Evolutionary conservation across 306 rosid species (phyloP).

Genomic region (Prunus fruticosa): DNA sequence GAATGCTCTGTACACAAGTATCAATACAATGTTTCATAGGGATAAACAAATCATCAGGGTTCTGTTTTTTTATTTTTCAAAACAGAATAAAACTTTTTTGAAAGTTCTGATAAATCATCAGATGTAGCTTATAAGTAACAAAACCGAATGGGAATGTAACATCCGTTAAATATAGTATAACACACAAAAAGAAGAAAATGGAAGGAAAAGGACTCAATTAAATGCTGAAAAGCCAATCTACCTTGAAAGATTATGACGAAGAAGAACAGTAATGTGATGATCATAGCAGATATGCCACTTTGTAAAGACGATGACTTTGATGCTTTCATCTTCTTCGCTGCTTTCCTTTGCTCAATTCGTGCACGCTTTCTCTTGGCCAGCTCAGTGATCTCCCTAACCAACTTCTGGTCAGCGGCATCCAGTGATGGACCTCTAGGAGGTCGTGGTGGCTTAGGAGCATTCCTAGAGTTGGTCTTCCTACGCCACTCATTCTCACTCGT

Average conservation of each 20-base stretch:
- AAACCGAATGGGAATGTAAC: neutral
- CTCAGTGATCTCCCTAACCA: conserved; percentile 57
- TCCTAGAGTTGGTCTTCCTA: conserved; percentile 37
- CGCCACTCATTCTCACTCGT: conserved; percentile 21
- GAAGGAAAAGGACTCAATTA: neutral
- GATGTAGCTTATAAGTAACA: neutral
- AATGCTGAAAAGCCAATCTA: conserved; percentile 22
- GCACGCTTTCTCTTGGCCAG: conserved; percentile 68
- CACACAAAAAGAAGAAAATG: neutral
- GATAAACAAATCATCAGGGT: neutral
- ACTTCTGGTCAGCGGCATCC: conserved; percentile 63
- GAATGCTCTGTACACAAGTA: neutral
- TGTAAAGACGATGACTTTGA: conserved; percentile 39
- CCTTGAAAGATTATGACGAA: conserved; percentile 57
- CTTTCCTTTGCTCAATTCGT: conserved; percentile 50
- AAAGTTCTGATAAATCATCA: neutral
- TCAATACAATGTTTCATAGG: neutral
- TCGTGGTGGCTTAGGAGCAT: conserved; percentile 65
- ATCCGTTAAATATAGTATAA: neutral
- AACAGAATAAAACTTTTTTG: neutral
- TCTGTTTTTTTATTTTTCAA: neutral
- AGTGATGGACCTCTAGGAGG: conserved; percentile 72
- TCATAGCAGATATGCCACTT: conserved; percentile 51
- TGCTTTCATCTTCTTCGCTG: conserved; percentile 51
- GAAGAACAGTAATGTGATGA: conserved; percentile 57